phyloP scores from a whole-genome alignment of 495 filamentous ascomycete genomes.

The Glonium stellatum region DNA sequence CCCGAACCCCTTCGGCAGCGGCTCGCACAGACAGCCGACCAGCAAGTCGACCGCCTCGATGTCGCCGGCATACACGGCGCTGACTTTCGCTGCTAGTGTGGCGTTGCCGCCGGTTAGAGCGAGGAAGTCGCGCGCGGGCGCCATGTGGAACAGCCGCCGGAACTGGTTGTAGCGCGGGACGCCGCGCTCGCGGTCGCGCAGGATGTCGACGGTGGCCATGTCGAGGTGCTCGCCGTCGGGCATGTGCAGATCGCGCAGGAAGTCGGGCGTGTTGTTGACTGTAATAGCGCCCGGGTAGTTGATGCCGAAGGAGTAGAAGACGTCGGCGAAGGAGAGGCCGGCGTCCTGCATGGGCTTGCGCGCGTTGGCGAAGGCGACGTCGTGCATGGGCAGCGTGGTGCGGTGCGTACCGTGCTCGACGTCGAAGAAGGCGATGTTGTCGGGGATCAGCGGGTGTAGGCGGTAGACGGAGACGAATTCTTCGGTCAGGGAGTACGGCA shows the following conservation, averaged over 20 bases:
- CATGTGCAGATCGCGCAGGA: slow-evolving; percentile 34
- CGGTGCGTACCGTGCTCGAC: slow-evolving; percentile 30
- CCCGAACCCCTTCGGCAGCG: slow-evolving; percentile 39
- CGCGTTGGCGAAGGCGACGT: slow-evolving; percentile 34
- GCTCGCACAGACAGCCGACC: slow-evolving; percentile 37
- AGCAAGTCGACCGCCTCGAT: slow-evolving; percentile 39
- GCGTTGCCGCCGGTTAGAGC: slow-evolving; percentile 35
- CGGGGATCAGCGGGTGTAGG: slow-evolving; percentile 41
- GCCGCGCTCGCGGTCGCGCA: slow-evolving; percentile 43
- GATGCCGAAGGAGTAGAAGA: slow-evolving; percentile 44
- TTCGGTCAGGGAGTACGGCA: slow-evolving; percentile 36
- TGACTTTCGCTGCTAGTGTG: slow-evolving; percentile 30
- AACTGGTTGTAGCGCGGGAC: slow-evolving; percentile 43
- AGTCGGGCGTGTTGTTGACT: slow-evolving; percentile 37
- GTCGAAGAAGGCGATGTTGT: slow-evolving; percentile 40
- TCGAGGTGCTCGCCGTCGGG: slow-evolving; percentile 36
- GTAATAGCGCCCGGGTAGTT: slow-evolving; percentile 43
- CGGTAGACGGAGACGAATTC: slow-evolving; percentile 44
- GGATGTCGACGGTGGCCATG: slow-evolving; percentile 40
- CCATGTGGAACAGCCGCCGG: slow-evolving; percentile 39
- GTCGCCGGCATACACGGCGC: slow-evolving; percentile 31
- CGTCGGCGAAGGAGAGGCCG: slow-evolving; percentile 35
- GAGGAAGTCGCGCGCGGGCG: slow-evolving; percentile 29
- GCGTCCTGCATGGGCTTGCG: slow-evolving; percentile 27
- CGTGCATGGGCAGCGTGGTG: slow-evolving; percentile 29